phyloP scores from a whole-genome alignment of 2,329 filamentous ascomycete species.

The Fusarium nurragi region DNA sequence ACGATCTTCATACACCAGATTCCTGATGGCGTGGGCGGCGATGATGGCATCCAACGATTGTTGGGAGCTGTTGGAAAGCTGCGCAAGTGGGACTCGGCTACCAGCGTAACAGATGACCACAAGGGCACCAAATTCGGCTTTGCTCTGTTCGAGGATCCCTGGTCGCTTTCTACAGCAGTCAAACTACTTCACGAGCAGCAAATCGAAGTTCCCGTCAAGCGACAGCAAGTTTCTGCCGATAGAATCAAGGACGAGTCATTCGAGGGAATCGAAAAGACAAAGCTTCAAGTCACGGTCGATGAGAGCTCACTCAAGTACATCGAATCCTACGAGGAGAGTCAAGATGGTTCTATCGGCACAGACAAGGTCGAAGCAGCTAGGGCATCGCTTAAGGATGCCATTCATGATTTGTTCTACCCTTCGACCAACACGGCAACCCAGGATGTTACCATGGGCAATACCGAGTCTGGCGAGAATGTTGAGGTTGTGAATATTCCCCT shows the following conservation, averaged over 20 bases:
- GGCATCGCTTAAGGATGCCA: conserved; percentile 71
- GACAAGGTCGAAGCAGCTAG: conserved; percentile 76
- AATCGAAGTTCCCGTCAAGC: conserved; percentile 83
- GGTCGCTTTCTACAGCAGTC: conserved; percentile 85
- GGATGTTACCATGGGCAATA: conserved; percentile 76
- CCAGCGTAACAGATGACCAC: conserved; percentile 68
- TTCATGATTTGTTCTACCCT: conserved; percentile 79
- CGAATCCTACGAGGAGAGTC: conserved; percentile 78
- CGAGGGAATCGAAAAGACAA: conserved; percentile 72
- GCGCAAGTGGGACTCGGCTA: conserved; percentile 84
- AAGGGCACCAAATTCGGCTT: conserved; percentile 92
- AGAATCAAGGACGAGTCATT: conserved; percentile 56
- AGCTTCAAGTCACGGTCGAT: conserved; percentile 80
- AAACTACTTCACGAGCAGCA: conserved; percentile 85
- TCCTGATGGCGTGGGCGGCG: conserved; percentile 78
- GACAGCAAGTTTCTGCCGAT: conserved; percentile 66
- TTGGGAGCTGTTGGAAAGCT: conserved; percentile 80
- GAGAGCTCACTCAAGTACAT: conserved; percentile 84
- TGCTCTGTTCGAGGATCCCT: conserved; percentile 91
- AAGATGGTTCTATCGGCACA: conserved; percentile 71
- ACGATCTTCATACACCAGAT: conserved; percentile 92
- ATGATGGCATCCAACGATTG: conserved; percentile 81
- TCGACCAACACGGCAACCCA: conserved; percentile 58
- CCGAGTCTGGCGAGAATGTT: conserved; percentile 69
- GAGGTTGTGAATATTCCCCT: conserved; percentile 92